Conservation (phyloP, 2,329 filamentous ascomycete genomes). For the Aureobasidium lini region DNA sequence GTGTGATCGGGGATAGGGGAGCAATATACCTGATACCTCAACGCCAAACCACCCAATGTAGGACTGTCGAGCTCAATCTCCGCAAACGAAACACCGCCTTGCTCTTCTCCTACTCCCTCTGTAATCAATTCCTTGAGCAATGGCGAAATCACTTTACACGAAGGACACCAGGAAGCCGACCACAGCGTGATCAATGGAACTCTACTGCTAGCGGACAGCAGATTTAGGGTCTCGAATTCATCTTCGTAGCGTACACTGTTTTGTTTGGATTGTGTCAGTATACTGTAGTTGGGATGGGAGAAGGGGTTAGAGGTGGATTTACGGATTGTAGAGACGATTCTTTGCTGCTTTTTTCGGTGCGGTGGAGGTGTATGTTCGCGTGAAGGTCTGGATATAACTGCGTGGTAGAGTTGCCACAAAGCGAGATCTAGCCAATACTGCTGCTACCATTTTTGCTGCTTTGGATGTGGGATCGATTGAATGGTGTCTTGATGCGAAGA, state of each 20-base stretch:
- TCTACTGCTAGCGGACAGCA: slow-evolving; percentile 39
- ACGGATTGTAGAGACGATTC: slow-evolving; percentile 18
- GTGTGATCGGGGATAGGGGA: neutral
- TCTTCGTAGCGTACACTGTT: slow-evolving; percentile 37
- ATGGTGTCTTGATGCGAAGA: neutral
- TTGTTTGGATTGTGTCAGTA: too few relatives aligned
- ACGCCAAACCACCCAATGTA: slow-evolving; percentile 34
- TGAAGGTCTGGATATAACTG: neutral
- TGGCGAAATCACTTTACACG: slow-evolving; percentile 37
- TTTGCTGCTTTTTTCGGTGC: slow-evolving; percentile 13
- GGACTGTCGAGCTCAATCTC: slow-evolving; percentile 43
- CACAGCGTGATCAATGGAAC: slow-evolving; percentile 42
- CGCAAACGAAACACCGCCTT: slow-evolving; percentile 40
- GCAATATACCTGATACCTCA: slow-evolving; percentile 32
- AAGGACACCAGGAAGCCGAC: slow-evolving; percentile 42
- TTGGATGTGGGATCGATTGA: neutral
- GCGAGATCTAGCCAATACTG: neutral
- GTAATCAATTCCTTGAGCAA: slow-evolving; percentile 37
- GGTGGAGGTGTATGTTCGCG: slow-evolving; percentile 15
- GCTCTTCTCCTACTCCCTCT: slow-evolving; percentile 36
- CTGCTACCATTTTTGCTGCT: neutral
- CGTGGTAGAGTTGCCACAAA: neutral
- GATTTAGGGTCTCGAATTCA: slow-evolving; percentile 41
- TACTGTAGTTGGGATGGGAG: too few relatives aligned
- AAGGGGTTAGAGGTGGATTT: slow-evolving; percentile 7